Evolutionary conservation across 2,329 filamentous ascomycete genomes (phyloP).

Genomic region (Claviceps sp.): DNA sequence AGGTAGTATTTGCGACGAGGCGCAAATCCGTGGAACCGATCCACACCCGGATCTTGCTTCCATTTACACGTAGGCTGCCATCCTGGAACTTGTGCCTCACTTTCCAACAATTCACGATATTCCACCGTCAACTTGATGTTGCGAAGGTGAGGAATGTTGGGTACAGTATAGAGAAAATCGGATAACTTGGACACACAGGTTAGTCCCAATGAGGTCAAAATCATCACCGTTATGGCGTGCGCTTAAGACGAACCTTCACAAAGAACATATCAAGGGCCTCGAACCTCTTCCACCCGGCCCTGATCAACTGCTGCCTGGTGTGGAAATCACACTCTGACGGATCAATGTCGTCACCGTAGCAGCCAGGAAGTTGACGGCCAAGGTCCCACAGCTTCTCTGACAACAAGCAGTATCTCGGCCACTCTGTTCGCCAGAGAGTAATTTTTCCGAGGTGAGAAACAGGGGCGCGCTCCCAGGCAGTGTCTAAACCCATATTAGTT

Average conservation of each 20-base stretch:
- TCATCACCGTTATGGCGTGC: background rate
- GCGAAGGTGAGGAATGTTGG: slow-evolving; percentile 44
- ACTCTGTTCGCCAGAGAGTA: slow-evolving; percentile 46
- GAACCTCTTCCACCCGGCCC: slow-evolving; percentile 39
- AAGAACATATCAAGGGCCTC: slow-evolving; percentile 50
- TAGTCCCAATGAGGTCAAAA: background rate
- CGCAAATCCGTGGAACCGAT: slow-evolving; percentile 37
- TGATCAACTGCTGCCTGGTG: slow-evolving; percentile 31
- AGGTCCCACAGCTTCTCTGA: slow-evolving; percentile 36
- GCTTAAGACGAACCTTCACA: slow-evolving; percentile 37
- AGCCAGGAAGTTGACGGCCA: slow-evolving; percentile 37
- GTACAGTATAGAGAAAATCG: slow-evolving; percentile 46
- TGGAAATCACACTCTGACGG: slow-evolving; percentile 30
- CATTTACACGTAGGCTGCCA: slow-evolving; percentile 38
- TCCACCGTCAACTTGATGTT: slow-evolving; percentile 41
- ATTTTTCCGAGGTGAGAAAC: slow-evolving; percentile 41
- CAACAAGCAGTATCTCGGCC: slow-evolving; percentile 41
- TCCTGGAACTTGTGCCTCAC: slow-evolving; percentile 29
- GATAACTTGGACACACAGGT: slow-evolving; percentile 30
- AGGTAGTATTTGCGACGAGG: slow-evolving; percentile 45
- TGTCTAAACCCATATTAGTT: slow-evolving; percentile 28
- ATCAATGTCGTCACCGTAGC: slow-evolving; percentile 34
- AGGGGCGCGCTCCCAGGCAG: slow-evolving; percentile 43
- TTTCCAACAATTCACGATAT: slow-evolving; percentile 45
- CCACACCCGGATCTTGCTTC: slow-evolving; percentile 43